Conservation (phyloP, 257 asterid genomes). For the Fraxinus cuspidata region DNA sequence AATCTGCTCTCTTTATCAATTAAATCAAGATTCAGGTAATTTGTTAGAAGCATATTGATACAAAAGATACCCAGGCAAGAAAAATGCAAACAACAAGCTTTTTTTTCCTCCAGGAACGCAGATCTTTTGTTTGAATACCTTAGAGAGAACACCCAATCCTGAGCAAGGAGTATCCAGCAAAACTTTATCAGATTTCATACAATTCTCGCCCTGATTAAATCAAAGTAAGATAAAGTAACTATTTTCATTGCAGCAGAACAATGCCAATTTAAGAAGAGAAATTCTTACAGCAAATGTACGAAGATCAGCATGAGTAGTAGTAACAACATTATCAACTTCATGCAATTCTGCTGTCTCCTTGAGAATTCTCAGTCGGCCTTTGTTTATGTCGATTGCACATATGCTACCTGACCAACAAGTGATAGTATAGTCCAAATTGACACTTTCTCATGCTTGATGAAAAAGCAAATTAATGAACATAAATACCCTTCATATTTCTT, state of each 20-base stretch:
- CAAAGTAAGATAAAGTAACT: background rate
- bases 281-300: constrained; percentile 60
- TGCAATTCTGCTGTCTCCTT: constrained; percentile 82
- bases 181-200: constrained; percentile 71
- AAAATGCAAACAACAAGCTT: constrained; percentile 1
- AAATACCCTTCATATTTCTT: constrained; percentile 9
- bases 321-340: constrained; percentile 55
- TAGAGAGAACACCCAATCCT: constrained; percentile 92
- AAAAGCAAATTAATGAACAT: background rate
- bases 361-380: constrained; percentile 89
- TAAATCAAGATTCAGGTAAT: constrained; percentile 14
- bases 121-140: constrained; percentile 45
- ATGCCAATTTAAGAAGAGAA: background rate
- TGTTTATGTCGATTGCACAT: constrained; percentile 73
- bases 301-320: constrained; percentile 73
- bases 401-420: constrained; percentile 59
- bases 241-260: constrained; percentile 11
- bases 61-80: background rate
- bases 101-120: background rate
- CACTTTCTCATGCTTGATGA: background rate
- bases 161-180: constrained; percentile 97
- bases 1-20: constrained; percentile 77
- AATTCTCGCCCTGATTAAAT: constrained; percentile 45
- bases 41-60: background rate
- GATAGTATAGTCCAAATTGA: background rate